phyloP scores from a whole-genome alignment of 2,329 filamentous ascomycete species.

The Epichloe glyceriae region DNA sequence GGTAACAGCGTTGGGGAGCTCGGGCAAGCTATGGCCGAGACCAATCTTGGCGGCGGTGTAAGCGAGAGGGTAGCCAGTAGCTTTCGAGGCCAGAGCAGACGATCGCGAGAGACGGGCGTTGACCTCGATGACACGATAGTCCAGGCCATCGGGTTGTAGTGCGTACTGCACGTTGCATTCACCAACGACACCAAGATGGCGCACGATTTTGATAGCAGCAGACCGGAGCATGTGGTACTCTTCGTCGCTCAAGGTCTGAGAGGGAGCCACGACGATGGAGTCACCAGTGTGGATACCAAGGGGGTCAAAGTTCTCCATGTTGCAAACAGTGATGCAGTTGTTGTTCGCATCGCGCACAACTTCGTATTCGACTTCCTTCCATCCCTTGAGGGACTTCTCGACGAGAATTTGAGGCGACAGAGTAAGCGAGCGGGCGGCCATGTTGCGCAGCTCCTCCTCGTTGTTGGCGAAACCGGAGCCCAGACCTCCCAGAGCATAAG shows the following conservation, averaged over 20 bases:
- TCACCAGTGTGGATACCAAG: constrained; percentile 96
- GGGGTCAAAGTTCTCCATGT: constrained; percentile 75
- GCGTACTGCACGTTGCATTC: constrained; percentile 99
- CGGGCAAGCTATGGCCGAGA: constrained; percentile 85
- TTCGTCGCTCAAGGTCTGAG: constrained; percentile 93
- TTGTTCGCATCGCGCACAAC: constrained; percentile 93
- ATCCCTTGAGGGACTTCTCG: constrained; percentile 97
- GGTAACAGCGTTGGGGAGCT: constrained; percentile 94
- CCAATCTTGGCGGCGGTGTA: constrained; percentile 98
- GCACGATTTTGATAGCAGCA: constrained; percentile 95
- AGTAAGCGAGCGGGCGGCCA: constrained; percentile 84
- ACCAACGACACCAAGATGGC: constrained; percentile 90
- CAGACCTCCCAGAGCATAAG: constrained; percentile 89
- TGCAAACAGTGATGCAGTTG: constrained; percentile 99
- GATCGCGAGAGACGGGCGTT: constrained; percentile 97
- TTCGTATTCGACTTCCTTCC: constrained; percentile 99
- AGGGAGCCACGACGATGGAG: constrained; percentile 94
- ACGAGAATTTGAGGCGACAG: constrained; percentile 93
- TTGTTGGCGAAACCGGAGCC: constrained; percentile 95
- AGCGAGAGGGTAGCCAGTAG: constrained; percentile 90
- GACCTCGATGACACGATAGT: constrained; percentile 98
- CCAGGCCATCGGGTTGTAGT: constrained; percentile 87
- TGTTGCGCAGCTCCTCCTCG: constrained; percentile 81
- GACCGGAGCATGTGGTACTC: constrained; percentile 99
- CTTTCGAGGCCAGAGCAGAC: constrained; percentile 92